Conservation (phyloP, 106 monocot species). For the Dioscorea dumetorum region DNA sequence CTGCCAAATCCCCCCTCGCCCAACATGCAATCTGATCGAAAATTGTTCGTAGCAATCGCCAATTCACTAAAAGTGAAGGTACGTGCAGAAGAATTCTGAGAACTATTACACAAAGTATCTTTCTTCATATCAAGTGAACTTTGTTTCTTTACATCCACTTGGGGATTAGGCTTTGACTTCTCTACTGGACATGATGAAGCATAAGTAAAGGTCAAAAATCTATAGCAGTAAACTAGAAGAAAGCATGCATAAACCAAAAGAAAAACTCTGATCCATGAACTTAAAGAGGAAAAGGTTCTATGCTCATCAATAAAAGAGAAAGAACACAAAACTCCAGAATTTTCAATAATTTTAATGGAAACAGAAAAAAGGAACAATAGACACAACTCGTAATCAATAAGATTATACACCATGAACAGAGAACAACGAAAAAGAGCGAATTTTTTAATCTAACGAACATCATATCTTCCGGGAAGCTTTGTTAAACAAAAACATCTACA, state of each 20-base stretch:
- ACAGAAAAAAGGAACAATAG: no score
- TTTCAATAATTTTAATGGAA: no score
- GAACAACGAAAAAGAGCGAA: no score
- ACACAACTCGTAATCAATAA: no score
- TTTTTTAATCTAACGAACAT: no score
- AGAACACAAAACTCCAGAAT: no score
- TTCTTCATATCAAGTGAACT: background rate
- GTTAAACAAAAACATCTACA: no score
- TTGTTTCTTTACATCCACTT: background rate
- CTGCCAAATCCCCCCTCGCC: slow-evolving; percentile 12
- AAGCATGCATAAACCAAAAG: background rate
- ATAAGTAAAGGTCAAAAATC: background rate
- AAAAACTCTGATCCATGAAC: background rate
- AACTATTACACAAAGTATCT: background rate
- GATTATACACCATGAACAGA: no score
- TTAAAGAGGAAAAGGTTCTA: no score
- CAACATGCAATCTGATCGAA: slow-evolving; percentile 6
- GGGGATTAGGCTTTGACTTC: background rate
- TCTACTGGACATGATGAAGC: background rate
- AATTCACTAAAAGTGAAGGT: slow-evolving; percentile 8
- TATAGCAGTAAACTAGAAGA: background rate
- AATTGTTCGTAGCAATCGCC: background rate
- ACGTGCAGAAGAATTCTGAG: background rate
- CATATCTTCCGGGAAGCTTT: no score
- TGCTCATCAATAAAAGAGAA: no score